Conservation (phyloP, 1,284 basidiomycete genomes). For the Polyporus tsugae region DNA sequence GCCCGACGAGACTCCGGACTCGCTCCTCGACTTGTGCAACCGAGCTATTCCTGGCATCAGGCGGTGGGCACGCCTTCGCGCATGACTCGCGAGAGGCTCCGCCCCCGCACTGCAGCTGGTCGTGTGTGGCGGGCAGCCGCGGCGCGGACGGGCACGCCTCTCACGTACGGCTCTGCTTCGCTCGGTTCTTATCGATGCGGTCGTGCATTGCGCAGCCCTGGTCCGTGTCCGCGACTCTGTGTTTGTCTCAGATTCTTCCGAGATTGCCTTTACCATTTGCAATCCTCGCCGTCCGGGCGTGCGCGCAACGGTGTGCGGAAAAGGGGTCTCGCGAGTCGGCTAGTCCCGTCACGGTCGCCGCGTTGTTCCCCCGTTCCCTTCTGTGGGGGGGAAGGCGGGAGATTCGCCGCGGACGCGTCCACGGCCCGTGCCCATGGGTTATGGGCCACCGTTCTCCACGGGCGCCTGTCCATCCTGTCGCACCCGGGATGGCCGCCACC, state of each 20-base stretch:
- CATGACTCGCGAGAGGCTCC: conserved; percentile 25
- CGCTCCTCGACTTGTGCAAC: conserved; percentile 22
- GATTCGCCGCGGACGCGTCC: conserved; percentile 5
- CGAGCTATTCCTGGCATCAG: conserved; percentile 19
- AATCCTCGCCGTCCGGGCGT: conserved; percentile 25
- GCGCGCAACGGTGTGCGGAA: conserved; percentile 7
- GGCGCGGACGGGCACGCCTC: conserved; percentile 23
- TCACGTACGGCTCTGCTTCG: conserved; percentile 27
- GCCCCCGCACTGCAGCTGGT: conserved; percentile 25
- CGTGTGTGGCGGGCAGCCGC: conserved; percentile 18
- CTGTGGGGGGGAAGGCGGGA: conserved; percentile 9
- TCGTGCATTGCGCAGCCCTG: conserved; percentile 21
- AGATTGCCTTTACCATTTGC: conserved; percentile 29
- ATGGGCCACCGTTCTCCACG: neutral
- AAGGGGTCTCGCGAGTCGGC: conserved; percentile 15
- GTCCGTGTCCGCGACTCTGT: conserved; percentile 17
- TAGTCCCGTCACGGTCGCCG: conserved; percentile 13
- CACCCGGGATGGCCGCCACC: conserved; percentile 6
- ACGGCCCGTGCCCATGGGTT: neutral
- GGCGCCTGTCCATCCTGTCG: conserved; percentile 9
- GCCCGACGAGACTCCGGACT: conserved; percentile 31
- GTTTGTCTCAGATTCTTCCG: conserved; percentile 30
- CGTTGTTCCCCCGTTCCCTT: conserved; percentile 22
- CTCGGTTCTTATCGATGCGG: conserved; percentile 29
- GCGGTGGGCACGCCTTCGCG: conserved; percentile 21